Evolutionary conservation across 2,329 filamentous ascomycete species (phyloP).

Genomic region (Cucurbitaria berberidis): DNA sequence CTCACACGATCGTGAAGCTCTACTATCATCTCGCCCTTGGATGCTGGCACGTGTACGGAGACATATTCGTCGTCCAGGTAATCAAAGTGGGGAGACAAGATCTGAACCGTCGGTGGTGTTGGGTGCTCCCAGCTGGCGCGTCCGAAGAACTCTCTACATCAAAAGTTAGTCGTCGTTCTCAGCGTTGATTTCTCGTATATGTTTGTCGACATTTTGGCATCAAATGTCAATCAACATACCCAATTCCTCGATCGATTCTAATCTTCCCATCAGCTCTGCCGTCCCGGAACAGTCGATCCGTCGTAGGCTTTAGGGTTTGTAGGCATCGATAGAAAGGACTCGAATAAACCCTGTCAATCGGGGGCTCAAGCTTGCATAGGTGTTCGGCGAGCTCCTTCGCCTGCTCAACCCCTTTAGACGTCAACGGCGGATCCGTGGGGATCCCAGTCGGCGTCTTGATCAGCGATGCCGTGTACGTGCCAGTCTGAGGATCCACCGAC

Average conservation of each 20-base stretch:
- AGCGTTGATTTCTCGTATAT: constrained; percentile 17
- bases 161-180: constrained; percentile 55
- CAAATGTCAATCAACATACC: constrained; percentile 47
- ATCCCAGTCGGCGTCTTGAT: constrained; percentile 81
- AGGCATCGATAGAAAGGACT: constrained; percentile 53
- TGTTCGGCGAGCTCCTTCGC: constrained; percentile 75
- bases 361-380: constrained; percentile 67
- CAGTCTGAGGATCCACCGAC: constrained; percentile 81
- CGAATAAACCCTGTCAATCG: constrained; percentile 75
- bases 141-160: constrained; percentile 86
- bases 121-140: constrained; percentile 85
- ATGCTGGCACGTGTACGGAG: constrained; percentile 70
- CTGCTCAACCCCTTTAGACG: constrained; percentile 84
- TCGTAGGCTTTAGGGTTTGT: constrained; percentile 49
- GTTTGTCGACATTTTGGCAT: not conserved
- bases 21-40: constrained; percentile 77
- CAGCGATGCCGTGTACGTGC: constrained; percentile 72
- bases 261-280: constrained; percentile 50
- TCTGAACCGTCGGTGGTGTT: constrained; percentile 68
- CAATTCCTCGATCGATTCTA: constrained; percentile 60
- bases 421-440: constrained; percentile 84
- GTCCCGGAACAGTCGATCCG: constrained; percentile 39
- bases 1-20: constrained; percentile 82
- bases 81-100: constrained; percentile 72
- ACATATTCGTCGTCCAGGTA: constrained; percentile 63